These are phyloP conservation scores for Magnaporthiopsis incrustans DNA, from an alignment of 2,329 filamentous ascomycete genomes.

Conservation along the genomic window DNA sequence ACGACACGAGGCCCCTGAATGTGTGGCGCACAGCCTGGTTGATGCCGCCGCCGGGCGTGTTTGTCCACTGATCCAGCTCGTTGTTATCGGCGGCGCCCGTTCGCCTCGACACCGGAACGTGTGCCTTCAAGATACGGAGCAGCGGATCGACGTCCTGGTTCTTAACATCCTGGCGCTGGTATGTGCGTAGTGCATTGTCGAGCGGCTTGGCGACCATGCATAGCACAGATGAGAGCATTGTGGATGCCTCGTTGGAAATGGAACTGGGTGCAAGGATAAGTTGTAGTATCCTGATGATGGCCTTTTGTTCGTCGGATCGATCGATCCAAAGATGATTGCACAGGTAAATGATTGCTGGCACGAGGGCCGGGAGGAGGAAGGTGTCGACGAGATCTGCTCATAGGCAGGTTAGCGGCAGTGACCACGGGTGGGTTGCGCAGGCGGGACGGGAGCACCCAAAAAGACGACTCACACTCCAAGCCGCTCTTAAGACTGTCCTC, in stretches of 20 bases:
- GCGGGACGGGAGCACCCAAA: constrained; percentile 1
- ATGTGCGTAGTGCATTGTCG: constrained; percentile 56
- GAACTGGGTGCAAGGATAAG: constrained; percentile 63
- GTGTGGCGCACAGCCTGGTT: constrained; percentile 50
- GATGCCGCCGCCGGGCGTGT: constrained; percentile 47
- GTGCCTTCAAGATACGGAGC: constrained; percentile 55
- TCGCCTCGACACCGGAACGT: constrained; percentile 49
- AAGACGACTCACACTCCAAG: constrained; percentile 57
- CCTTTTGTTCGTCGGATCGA: constrained; percentile 53
- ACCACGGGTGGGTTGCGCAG: not conserved
- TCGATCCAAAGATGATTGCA: constrained; percentile 62
- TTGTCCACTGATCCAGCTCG: constrained; percentile 62
- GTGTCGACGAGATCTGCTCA: constrained; percentile 63
- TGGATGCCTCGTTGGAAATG: constrained; percentile 61
- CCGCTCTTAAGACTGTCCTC: constrained; percentile 67
- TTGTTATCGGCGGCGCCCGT: constrained; percentile 54
- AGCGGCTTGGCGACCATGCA: constrained; percentile 63
- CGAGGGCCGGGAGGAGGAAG: constrained; percentile 69
- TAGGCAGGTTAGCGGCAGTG: not conserved
- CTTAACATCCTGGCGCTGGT: constrained; percentile 58
- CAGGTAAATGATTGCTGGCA: constrained; percentile 66
- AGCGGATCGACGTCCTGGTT: constrained; percentile 64
- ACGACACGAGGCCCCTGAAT: constrained; percentile 55
- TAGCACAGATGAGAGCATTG: constrained; percentile 64
- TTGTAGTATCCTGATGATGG: constrained; percentile 63